These are phyloP conservation scores for Penicillium sp. DNA, from an alignment of 2,329 filamentous ascomycete genomes.

Conservation along the genomic window DNA sequence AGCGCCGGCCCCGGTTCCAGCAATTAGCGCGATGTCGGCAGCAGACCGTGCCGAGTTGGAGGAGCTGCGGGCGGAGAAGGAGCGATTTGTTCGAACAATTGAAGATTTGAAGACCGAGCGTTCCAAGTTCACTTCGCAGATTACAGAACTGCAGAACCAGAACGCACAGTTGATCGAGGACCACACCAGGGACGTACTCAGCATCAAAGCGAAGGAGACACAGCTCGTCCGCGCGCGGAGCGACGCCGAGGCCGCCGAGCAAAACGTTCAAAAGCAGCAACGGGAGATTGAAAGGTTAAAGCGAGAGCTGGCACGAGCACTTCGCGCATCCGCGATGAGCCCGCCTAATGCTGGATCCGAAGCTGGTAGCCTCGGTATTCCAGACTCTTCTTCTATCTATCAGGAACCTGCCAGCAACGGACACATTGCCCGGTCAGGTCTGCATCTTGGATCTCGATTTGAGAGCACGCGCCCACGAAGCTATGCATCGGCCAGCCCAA, in stretches of 20 bases:
- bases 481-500: conserved; percentile 58
- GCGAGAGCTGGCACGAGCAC: conserved; percentile 67
- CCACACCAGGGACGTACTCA: conserved; percentile 90
- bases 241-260: conserved; percentile 85
- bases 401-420: conserved; percentile 39
- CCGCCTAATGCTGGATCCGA: conserved; percentile 44
- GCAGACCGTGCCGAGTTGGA: conserved; percentile 92
- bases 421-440: conserved; percentile 33
- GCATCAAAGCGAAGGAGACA: conserved; percentile 97
- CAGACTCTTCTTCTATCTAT: conserved; percentile 53
- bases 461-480: conserved; percentile 45
- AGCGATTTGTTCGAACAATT: conserved; percentile 70
- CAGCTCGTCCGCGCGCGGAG: conserved; percentile 89
- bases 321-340: conserved; percentile 44
- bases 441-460: conserved; percentile 43
- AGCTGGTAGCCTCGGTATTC: conserved; percentile 55
- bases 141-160: conserved; percentile 93
- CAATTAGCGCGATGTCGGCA: conserved; percentile 67
- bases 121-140: conserved; percentile 77
- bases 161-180: conserved; percentile 97
- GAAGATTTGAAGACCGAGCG: conserved; percentile 84
- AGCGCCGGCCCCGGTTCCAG: conserved; percentile 56
- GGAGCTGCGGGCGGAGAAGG: conserved; percentile 81
- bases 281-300: conserved; percentile 92
- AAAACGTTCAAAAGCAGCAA: conserved; percentile 78